These are phyloP conservation scores for Sanghuangporus baumii DNA, from an alignment of 1,284 basidiomycete genomes.

Conservation along the genomic window DNA sequence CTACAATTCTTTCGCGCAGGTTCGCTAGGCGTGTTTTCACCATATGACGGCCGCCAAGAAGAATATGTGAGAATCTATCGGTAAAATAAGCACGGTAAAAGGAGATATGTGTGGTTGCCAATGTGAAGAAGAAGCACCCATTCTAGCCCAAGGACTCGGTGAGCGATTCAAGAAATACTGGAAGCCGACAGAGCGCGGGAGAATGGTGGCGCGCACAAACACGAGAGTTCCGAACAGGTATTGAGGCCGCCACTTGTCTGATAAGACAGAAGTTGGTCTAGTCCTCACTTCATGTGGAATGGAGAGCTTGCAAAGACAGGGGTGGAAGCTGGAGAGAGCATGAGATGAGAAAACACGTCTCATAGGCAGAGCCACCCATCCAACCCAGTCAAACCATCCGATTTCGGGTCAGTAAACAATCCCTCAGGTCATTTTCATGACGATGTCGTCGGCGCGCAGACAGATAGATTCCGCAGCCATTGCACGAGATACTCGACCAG, in stretches of 20 bases:
- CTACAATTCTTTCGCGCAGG: background rate
- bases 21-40: background rate
- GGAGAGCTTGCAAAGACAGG: background rate
- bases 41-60: background rate
- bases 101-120: background rate
- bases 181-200: background rate
- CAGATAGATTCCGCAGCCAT: too few species aligned
- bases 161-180: background rate
- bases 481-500: too few species aligned
- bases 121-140: background rate
- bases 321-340: background rate
- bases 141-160: background rate
- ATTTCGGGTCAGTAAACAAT: too few species aligned
- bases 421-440: too few species aligned
- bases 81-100: background rate
- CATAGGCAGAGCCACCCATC: too few species aligned
- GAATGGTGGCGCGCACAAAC: background rate
- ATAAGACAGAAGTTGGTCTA: background rate
- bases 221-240: background rate
- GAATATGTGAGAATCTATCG: background rate
- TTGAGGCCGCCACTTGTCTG: background rate
- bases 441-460: too few species aligned
- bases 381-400: too few species aligned
- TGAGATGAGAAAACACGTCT: too few species aligned
- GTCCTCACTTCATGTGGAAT: background rate